Evolutionary conservation across 2,329 filamentous ascomycete genomes (phyloP), one percentile per base, ranked within the genome.

Genomic region (Penicillium digitatum): DNA sequence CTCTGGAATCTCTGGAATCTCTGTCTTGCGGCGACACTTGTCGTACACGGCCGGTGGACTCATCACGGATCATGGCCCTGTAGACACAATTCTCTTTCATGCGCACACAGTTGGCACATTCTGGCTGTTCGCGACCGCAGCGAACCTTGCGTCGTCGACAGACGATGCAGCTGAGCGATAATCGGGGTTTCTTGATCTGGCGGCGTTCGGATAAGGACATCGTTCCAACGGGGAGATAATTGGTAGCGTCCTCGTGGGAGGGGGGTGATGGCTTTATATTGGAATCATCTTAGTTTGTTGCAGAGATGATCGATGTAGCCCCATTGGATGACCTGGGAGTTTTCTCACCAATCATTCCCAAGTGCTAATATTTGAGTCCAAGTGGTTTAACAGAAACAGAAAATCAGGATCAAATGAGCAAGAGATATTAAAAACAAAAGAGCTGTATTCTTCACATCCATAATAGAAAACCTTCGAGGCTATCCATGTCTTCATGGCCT

Each of bases 81-180:
- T 61, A 61, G 20, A 55, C 39, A 34, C 59, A 61, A 24, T 18
- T 40, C 35, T 57, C 42, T 22, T 58, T 52, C 44, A 60, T 46
- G 24, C 54, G 50, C 20, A 55, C 29, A 48, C 59, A 60, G 35
- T 61, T 61, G 31, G 39, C 50, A 20, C 59, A 61, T 46, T 50
- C n/a, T 44, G 59, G 59, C 9, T 60, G 57, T 34, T 61, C 59
- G 16, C 55, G 49, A 31, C 59, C 59, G 14, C 59, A 61, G 39
- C 57, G 51, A 22, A 61, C 59, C 34, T 61, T 61, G 18, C 57
- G 59, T n/a, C 51, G 46, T 3, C 57, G 54, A 43, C 59, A 61
- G 12, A 55, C 50, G 18, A 34, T 46, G 38, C 59, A 61, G 16
- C 48, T 61, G 3, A 61, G 57, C 14, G 52, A 48, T 26, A 60